Base-by-base conservation (phyloP, 768 basidiomycete genomes). In the Tylopilus felleus region DNA sequence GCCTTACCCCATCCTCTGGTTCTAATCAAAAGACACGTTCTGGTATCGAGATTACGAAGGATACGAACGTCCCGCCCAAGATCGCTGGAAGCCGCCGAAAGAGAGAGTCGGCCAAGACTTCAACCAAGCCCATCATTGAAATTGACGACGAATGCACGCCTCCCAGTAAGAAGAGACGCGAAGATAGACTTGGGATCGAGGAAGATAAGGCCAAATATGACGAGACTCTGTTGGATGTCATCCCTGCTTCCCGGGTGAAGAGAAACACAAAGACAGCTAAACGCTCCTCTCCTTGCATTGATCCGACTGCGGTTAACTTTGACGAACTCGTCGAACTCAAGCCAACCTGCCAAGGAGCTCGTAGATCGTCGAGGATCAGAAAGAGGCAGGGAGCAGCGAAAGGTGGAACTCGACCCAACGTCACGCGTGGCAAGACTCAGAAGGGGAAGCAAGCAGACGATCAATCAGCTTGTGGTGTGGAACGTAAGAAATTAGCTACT, bases 221-320 rank as follows among this genome's bases (percentile, higher is more conserved):
- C 14, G 44, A 52, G 39, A 48, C 29, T n/a, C 29, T 23, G 5
- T 33, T 23, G 19, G 56, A 38, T 21, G 23, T 53, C 22, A 41
- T 53, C 12, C 49, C 59, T 8, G 45, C 27, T 19, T 47, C 53
- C 23, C 51, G 55, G 27, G 56, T 60, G 4, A 76, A 69, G 51
- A 73, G 67, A 55, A 70, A 67, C 53, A 64, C 64, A 3, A 72
- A 67, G 57, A 73, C 71, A 58, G 66, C 60, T 17, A 70, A 71
- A 33, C 59, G 60, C 23, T 68, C 74, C 7, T 72, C 75, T 27
- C 66, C 73, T 19, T 39, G 36, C 4, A 51, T 52, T 17, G 49
- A 36, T 49, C 45, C 47, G 2, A 53, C 50, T 6, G 40, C 31
- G 19, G 51, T 71, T 33, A 66, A 75, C 51, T 70, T 68, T 36